A percentile compares a stretch with the other conserved stretches of the same genome.
These are phyloP conservation scores for Brassica nigra DNA, from an alignment of 345 rosid species.

Conservation along the genomic window DNA sequence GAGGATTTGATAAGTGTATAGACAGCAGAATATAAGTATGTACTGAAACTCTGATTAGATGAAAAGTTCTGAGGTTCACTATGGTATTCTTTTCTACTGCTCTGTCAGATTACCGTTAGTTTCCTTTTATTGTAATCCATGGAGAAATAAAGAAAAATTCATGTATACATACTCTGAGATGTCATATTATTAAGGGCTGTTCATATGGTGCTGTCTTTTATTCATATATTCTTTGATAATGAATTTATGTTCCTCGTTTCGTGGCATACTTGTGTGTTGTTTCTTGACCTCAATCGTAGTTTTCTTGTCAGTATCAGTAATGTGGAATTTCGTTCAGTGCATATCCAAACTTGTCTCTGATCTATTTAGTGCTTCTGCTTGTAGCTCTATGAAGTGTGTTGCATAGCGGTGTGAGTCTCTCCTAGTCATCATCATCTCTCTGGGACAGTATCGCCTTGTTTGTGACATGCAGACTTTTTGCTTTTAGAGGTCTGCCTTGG, in stretches of 20 bases:
- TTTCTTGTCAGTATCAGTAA: slow-evolving; percentile 3
- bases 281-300: slow-evolving; percentile 8
- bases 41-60: slow-evolving; percentile 38
- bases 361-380: slow-evolving; percentile 4
- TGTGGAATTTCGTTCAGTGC: slow-evolving; percentile 13
- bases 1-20: slow-evolving; percentile 34
- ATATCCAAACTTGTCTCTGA: slow-evolving; percentile 5
- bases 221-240: neutral
- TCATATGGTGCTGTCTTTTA: slow-evolving; percentile 2
- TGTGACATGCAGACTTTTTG: slow-evolving; percentile 46
- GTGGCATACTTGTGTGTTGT: slow-evolving; percentile 14
- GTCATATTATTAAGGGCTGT: slow-evolving; percentile 12
- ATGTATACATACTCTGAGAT: slow-evolving; percentile 30
- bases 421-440: slow-evolving; percentile 17
- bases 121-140: slow-evolving; percentile 27
- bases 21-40: slow-evolving; percentile 40
- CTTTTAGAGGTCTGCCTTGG: slow-evolving; percentile 46
- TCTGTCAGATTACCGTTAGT: slow-evolving; percentile 11
- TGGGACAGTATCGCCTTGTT: slow-evolving; percentile 46
- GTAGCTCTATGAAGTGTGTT: slow-evolving; percentile 18
- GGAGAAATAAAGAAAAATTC: slow-evolving; percentile 24
- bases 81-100: slow-evolving; percentile 17
- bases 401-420: slow-evolving; percentile 27
- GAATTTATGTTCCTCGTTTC: slow-evolving; percentile 7
- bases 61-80: slow-evolving; percentile 27